Evolutionary conservation across 73 alveolate genomes (phyloP), one percentile per base, ranked within the genome.

Genomic region (Paramecium sonneborni): DNA sequence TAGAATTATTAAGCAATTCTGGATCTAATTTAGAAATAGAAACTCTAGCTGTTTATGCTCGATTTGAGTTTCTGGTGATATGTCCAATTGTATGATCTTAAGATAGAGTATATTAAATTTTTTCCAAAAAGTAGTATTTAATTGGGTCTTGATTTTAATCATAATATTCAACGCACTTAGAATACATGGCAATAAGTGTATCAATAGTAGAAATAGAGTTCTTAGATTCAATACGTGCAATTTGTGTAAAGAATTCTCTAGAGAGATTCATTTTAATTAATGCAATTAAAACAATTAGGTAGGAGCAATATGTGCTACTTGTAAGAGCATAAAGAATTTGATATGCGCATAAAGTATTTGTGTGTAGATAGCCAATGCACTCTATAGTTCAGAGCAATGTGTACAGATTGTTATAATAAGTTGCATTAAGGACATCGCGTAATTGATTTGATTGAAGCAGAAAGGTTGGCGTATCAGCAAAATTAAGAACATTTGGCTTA

Each of bases 351-450:
- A 9, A 58, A 58, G 21, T 58, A 58, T 58, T 24, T 58, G 24
- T 58, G 82, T 58, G 82, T 58, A 43, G 82, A 58, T 24, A 24
- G 82, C 37, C 82, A 23, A 58, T 58, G 82, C 82, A 58, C 82
- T 58, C 82, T 28, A 5, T 24, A 58, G 21, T 58, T 58, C 41
- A 24, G 82, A 28, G 82, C 82, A 11, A 28, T 58, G 41, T 58
- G 82, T 32, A 32, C 37, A 32, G 82, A 58, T 58, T 58, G 82
- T 58, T 58, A 58, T 32, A 58, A 32, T 28, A 32, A 58, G 41
- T 58, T 58, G 82, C 82, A 58, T 58, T 28, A 58, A 28, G 82
- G 82, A 58, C 82, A 58, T 58, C 82, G 82, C 41, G 82, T 58
- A 32, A 58, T 58, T 58, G 82, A 58, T 58, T 58, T 58, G 82